Evolutionary conservation across 495 filamentous ascomycete species (phyloP), one percentile per base, ranked within the genome.

Genomic region (Neurospora terricola): DNA sequence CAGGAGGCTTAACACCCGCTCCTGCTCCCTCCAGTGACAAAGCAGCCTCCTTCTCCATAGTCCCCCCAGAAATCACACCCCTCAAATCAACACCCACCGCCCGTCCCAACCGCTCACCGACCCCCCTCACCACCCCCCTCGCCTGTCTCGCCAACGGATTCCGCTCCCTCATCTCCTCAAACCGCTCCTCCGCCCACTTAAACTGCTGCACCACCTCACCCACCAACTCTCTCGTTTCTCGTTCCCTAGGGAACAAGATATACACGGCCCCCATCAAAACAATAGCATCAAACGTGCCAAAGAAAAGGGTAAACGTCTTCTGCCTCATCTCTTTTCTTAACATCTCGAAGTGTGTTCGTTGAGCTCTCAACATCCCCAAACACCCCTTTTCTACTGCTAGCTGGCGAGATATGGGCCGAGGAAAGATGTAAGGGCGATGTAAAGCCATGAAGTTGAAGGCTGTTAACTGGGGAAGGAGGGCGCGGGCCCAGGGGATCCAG

Each of bases 391-490:
- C 54, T 0, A 91, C 78, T 18, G 88, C 87, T 70, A 86, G 83
- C 11, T 81, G 82, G 36, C 87, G 81, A 71, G 84, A 86, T 5
- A 80, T 80, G 5, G 82, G 74, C n/a, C 85, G 82, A 0, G 87
- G 87, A 72, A 91, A 91, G 43, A 91, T 87, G 76, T 88, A 91
- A 0, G 89, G 87, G 66, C 88, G 84, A 71, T 91, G 89, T 40
- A 91, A 83, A 23, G 87, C 87, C 77, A 90, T 88, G 62, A 90
- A 78, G 69, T 88, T 85, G 73, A 89, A 86, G 23, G 83, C 79
- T 27, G 83, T 74, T 11, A 86, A 76, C 66, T 86, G 86, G 37
- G 83, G 83, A 70, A 90, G 72, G 12, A 80, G 78, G 16, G 83
- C 81, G 27, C 87, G 81, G 4, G 83, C 83, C 42, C 75, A 80